Evolutionary conservation across 2,329 filamentous ascomycete genomes (phyloP).

Genomic region (Aureobasidium sp.): DNA sequence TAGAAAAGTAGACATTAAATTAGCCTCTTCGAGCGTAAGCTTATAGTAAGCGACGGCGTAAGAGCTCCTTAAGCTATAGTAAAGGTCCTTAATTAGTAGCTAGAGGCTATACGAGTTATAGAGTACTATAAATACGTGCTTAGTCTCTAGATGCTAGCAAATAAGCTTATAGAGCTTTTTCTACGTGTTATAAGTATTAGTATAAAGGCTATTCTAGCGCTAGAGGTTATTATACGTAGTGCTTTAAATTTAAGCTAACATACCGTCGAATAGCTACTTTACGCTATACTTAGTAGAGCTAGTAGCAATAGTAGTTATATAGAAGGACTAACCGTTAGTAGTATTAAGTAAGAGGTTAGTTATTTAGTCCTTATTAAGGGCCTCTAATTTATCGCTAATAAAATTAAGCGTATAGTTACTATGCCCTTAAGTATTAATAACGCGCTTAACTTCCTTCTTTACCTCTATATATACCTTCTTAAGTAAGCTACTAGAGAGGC

Average conservation of each 20-base stretch:
- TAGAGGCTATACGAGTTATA: not conserved
- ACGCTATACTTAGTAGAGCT: not conserved
- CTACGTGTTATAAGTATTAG: not conserved
- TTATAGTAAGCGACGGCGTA: too few species aligned
- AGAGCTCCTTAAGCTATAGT: too few species aligned
- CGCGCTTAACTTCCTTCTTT: not conserved
- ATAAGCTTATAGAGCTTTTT: not conserved
- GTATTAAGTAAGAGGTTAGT: not conserved
- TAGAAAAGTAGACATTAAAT: too few species aligned
- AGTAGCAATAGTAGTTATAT: not conserved
- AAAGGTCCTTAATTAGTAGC: too few species aligned
- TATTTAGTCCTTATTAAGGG: not conserved
- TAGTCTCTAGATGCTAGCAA: not conserved
- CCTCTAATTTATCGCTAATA: not conserved
- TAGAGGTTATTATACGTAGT: not conserved
- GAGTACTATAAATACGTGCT: not conserved
- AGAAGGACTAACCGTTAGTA: not conserved
- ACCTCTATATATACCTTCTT: not conserved
- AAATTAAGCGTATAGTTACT: not conserved
- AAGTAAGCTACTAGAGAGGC: not conserved
- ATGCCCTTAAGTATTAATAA: not conserved
- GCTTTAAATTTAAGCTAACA: not conserved
- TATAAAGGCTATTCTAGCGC: not conserved
- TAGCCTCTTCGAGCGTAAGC: too few species aligned
- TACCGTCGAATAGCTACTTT: not conserved